Base-by-base conservation (phyloP, 176 grass and related monocot species). In the Areca catechu region DNA sequence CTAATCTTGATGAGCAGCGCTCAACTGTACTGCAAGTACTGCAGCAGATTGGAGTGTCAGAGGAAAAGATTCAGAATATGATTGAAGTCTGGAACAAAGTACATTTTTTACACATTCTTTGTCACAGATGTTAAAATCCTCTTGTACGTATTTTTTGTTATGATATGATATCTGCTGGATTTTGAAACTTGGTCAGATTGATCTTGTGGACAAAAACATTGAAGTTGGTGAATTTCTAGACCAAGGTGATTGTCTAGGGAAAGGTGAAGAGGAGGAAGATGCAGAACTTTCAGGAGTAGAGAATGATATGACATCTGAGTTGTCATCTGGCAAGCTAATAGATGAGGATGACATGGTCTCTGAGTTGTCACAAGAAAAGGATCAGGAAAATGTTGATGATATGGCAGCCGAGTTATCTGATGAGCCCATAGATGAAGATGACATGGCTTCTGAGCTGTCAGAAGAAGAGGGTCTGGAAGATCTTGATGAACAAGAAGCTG, bases 11-110 rank as follows among this genome's bases (percentile, higher is more conserved):
- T 18, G 86, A 82, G 64, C 86, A 96, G 68, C 86, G 86, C 19
- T 73, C 78, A 58, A 77, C 77, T 62, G 92, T 96, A 76, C 72
- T 88, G 30, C 83, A 96, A 71, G 92, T 90, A 51, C 67, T 96
- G 74, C 83, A 85, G 69, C 86, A 96, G 80, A 87, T 96, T 58
- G 83, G 83, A 15, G 92, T 96, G 43, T 72, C 86, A 57, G 74
- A 82, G 65, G 77, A 96, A 53, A 90, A 96, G 66, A 88, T 90
- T 53, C 24, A 84, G 60, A 90, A 75, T 76, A 96, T 90, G 92
- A 88, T 90, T 79, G 92, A 96, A 90, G 83, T 96, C 75, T 96
- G 92, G 92, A 96, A 96, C 68, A 96, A 96, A 74, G 92, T 96
- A 69, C 22, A 53, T 49, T 43, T 19, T 56, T 56, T 43, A 43